Base-by-base conservation (phyloP, 306 rosid genomes). In the Bauhinia variegata region DNA sequence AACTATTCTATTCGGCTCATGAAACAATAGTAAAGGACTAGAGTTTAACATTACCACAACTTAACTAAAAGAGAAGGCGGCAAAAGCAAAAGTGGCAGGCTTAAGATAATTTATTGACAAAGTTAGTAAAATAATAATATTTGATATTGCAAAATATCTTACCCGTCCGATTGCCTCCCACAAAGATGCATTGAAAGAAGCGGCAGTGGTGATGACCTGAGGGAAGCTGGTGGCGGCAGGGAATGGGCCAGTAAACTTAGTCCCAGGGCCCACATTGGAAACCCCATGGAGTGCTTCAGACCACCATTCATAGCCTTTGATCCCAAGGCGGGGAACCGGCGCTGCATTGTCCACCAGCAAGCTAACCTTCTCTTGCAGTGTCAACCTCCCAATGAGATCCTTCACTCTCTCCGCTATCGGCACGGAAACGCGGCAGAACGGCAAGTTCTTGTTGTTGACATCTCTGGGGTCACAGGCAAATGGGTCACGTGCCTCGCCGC, bases 121-220 rank as follows among this genome's bases (percentile, higher is more conserved):
- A n/a, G n/a, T n/a, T n/a, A n/a, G n/a, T n/a, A n/a, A n/a, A n/a
- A n/a, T n/a, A n/a, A n/a, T n/a, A n/a, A n/a, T n/a, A n/a, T 23
- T 23, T 23, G 28, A 23, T 23, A 23, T 23, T 23, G 28, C 28
- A 23, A 23, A 13, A 8, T 54, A 68, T 63, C 83, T 81, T 0
- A 92, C 98, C 96, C 78, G 96, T 82, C 98, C 98, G 57, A 92
- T 86, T 3, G 89, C 85, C 51, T 92, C 89, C 98, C 98, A 92
- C 16, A 92, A 50, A 12, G 98, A 84, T 0, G 84, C 80, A 65
- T 92, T 92, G 84, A 92, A 92, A 54, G 98, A 87, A 76, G 98
- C 95, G 36, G 86, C 96, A 76, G 98, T 89, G 37, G 93, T 89
- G 75, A 92, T 92, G 81, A 92, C 98, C 49, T 92, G 98, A 61